These are phyloP conservation scores for Liquidambar formosana DNA, from an alignment of 164 flowering plant species.

Conservation along the genomic window DNA sequence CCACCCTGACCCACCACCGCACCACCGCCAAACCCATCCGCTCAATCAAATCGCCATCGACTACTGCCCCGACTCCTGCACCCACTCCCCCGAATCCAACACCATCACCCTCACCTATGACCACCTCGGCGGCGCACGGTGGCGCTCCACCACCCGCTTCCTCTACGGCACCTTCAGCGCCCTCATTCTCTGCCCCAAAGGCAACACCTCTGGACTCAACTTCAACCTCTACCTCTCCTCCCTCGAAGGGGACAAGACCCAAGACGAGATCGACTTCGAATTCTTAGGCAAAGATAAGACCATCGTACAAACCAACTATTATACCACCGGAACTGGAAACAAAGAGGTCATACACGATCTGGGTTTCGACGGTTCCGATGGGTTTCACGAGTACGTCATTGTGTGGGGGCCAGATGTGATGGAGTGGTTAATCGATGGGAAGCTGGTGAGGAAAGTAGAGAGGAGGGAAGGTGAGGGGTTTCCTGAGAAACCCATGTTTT, in stretches of 20 bases:
- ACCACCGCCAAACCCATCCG: conserved; percentile 26
- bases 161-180: conserved; percentile 47
- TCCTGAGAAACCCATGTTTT: conserved; percentile 53
- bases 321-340: conserved; percentile 39
- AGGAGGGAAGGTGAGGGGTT: conserved; percentile 36
- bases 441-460: conserved; percentile 40
- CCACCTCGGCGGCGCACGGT: conserved; percentile 57
- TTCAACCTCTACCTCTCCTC: conserved; percentile 65
- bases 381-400: conserved; percentile 53
- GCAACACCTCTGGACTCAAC: conserved; percentile 65
- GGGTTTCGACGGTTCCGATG: conserved; percentile 52
- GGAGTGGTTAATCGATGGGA: conserved; percentile 58
- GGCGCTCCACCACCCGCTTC: conserved; percentile 46
- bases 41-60: conserved; percentile 49
- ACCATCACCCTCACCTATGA: conserved; percentile 46
- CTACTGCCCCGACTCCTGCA: conserved; percentile 52
- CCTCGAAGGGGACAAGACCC: conserved; percentile 53
- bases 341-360: conserved; percentile 48
- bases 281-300: conserved; percentile 54
- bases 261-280: conserved; percentile 64
- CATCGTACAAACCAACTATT: conserved; percentile 53
- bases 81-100: conserved; percentile 38
- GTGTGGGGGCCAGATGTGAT: conserved; percentile 43
- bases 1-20: conserved; percentile 20
- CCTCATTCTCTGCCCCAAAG: conserved; percentile 48